phyloP scores from a whole-genome alignment of 2,329 filamentous ascomycete genomes.

The Pseudocercospora eumusae region DNA sequence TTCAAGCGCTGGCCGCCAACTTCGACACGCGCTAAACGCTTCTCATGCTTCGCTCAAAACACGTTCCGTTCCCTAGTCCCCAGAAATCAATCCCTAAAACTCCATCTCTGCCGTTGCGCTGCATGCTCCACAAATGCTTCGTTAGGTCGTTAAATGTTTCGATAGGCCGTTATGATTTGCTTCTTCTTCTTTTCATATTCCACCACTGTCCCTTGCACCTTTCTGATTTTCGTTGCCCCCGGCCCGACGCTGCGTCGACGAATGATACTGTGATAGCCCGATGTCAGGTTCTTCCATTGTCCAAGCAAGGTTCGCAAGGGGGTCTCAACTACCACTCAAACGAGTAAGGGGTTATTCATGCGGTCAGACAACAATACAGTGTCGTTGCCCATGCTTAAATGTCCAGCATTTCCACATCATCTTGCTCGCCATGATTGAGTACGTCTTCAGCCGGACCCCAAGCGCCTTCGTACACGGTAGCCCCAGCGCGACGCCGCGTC shows the following conservation, averaged over 20 bases:
- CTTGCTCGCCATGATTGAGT: constrained; percentile 50
- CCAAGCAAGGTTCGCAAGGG: constrained; percentile 13
- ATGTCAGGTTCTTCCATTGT: constrained; percentile 8
- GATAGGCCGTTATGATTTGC: constrained; percentile 6
- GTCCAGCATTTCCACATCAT: constrained; percentile 64
- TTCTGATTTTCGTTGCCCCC: background rate
- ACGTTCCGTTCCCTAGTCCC: constrained; percentile 1
- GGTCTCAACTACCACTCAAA: constrained; percentile 2
- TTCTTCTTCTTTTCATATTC: background rate
- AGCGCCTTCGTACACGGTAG: constrained; percentile 94
- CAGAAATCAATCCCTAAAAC: constrained; percentile 7
- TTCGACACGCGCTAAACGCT: background rate
- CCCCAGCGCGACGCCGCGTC: constrained; percentile 74
- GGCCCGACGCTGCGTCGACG: background rate
- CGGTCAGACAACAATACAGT: constrained; percentile 8
- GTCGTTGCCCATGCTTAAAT: constrained; percentile 31
- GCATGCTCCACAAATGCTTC: constrained; percentile 12
- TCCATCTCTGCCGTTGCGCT: constrained; percentile 8
- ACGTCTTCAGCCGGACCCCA: constrained; percentile 79
- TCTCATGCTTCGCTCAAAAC: constrained; percentile 9
- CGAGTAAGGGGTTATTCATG: constrained; percentile 10
- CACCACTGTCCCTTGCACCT: background rate
- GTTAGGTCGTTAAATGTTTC: constrained; percentile 9
- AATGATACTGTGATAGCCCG: background rate
- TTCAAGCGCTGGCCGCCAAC: constrained; percentile 1